Percentiles rank a stretch among this genome's conserved stretches.
Evolutionary conservation across 139 green algal species (phyloP).

Genomic region (Chlamydomonas sp.): DNA sequence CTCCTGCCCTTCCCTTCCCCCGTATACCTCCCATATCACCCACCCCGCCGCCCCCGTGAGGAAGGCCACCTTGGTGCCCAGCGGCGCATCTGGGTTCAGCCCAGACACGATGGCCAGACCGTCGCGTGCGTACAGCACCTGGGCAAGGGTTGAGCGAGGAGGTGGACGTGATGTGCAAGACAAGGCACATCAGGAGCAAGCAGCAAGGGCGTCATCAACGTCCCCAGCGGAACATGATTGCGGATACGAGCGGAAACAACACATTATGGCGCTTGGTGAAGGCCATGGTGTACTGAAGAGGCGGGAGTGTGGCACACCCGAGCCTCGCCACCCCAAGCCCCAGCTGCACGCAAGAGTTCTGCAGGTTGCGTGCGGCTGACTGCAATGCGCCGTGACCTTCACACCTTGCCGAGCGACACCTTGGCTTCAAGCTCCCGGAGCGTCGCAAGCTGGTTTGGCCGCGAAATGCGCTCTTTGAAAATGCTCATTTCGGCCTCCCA

Average conservation of each 20-base stretch:
- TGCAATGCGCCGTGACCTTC: background rate
- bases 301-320: no score
- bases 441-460: conserved; percentile 83
- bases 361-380: background rate
- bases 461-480: conserved; percentile 80
- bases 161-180: no score
- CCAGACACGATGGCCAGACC: conserved; percentile 83
- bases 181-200: background rate
- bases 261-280: no score
- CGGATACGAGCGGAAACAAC: no score
- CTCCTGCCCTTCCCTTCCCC: background rate
- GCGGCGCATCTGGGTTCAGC: conserved; percentile 86
- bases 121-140: conserved; percentile 80
- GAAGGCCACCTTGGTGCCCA: conserved; percentile 83
- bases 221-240: no score
- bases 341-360: no score
- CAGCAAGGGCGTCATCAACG: background rate
- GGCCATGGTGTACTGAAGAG: no score
- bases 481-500: conserved; percentile 89
- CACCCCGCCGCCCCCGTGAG: conserved; percentile 81
- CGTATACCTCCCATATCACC: background rate
- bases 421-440: conserved; percentile 80
- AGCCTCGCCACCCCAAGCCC: no score
- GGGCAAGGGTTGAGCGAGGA: background rate
- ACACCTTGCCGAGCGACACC: conserved; percentile 78